Conservation (phyloP, 1,139 yeast genomes). For the Spencermartinsiella ligniputridi region DNA sequence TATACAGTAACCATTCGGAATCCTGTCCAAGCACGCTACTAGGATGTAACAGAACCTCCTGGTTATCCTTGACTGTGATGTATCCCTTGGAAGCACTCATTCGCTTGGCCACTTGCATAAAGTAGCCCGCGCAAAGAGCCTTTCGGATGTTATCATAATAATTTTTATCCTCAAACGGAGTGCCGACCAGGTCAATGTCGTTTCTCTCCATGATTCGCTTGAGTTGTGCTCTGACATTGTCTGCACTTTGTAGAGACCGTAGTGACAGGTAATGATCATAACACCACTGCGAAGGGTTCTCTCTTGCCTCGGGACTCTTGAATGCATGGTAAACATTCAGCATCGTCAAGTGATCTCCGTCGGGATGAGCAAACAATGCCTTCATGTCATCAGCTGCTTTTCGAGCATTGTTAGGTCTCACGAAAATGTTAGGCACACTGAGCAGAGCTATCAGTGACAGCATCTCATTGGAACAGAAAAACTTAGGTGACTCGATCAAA, state of each 20-base stretch:
- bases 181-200: conserved; percentile 67
- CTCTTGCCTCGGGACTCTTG: conserved; percentile 58
- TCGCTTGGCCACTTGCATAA: conserved; percentile 95
- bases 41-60: conserved; percentile 91
- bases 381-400: conserved; percentile 92
- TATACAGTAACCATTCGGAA: conserved; percentile 89
- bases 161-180: conserved; percentile 61
- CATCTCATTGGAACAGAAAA: conserved; percentile 82
- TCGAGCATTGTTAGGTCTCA: conserved; percentile 84
- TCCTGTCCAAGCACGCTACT: conserved; percentile 82
- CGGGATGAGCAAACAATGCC: conserved; percentile 83
- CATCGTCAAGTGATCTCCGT: conserved; percentile 91
- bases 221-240: conserved; percentile 79
- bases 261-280: conserved; percentile 81
- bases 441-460: conserved; percentile 84
- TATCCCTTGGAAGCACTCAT: conserved; percentile 45
- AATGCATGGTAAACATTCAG: conserved; percentile 86
- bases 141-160: conserved; percentile 71
- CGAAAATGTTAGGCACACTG: conserved; percentile 91
- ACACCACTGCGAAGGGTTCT: conserved; percentile 62
- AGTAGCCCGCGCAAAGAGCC: conserved; percentile 89
- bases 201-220: conserved; percentile 76
- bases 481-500: conserved; percentile 82
- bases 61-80: conserved; percentile 90
- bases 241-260: conserved; percentile 79